Evolutionary conservation across 2,329 filamentous ascomycete species (phyloP), one percentile per base, ranked within the genome.

Genomic region (Fusarium sp.): DNA sequence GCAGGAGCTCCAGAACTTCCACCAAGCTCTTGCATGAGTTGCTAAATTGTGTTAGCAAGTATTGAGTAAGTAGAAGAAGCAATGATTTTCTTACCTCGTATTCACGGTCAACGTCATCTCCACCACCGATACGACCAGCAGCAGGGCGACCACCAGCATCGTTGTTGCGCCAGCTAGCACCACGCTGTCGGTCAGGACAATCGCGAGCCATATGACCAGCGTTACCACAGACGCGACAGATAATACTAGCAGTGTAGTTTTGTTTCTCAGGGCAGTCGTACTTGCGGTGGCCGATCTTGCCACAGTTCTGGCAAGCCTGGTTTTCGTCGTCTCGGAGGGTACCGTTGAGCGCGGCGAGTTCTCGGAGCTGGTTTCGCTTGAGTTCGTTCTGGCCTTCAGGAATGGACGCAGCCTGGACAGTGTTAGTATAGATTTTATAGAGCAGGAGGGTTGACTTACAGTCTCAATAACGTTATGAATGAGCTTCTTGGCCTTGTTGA

Each of bases 401-500:
- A 74, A 98, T 99, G 8, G 96, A 99, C 40, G 96, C 96, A 82
- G 96, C 96, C 95, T 98, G 13, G 5, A 15, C 6, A 27, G 23
- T 64, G 66, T 81, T 73, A 80, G 76, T 50, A 67, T 11, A 18
- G 18, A n/a, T 18, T n/a, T 33, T 30, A 5, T 13, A 20, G 13
- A 46, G 32, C 23, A n/a, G 38, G 20, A 44, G 3, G 13, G 8
- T 33, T 23, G 20, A 89, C 92, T 85, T 87, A 97, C 95, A 66
- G 96, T 99, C 84, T 99, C 96, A 80, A 99, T 98, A 78, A 99
- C 93, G 75, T 98, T 98, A 84, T 99, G 95, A 71, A 99, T 97
- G 69, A 98, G 85, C 84, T 97, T 94, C 87, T 98, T 99, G 74
- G 96, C 96, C 84, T 98, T 99, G 86, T 97, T 97, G 81, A 99